Evolutionary conservation across 2,329 filamentous ascomycete species (phyloP), one percentile per base, ranked within the genome.

Genomic region (Ophiostoma australiae): DNA sequence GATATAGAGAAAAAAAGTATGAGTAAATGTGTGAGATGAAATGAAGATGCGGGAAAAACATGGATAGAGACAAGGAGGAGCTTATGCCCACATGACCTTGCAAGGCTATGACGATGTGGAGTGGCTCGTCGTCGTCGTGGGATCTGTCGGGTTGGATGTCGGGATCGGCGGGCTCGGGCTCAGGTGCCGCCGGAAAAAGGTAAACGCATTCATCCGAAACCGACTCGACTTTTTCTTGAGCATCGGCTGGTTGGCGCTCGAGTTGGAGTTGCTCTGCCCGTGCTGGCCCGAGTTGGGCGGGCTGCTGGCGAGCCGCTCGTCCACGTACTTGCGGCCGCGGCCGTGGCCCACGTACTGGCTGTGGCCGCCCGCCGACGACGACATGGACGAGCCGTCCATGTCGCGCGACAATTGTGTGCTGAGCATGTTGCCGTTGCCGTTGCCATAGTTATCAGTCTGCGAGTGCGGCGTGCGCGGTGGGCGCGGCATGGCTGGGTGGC

Each of bases 221-320:
- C 87, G 82, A 75, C 87, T 89, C 5, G 87, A 82, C 78, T 86
- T 88, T 79, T 90, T 90, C 77, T 84, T 86, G 23, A 90, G 79
- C 15, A 81, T 79, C 73, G 82, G 85, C 69, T 80, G 80, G 41
- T 86, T 83, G 8, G 74, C 66, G 4, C 63, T 41, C 66, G 55
- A 4, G 20, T n/a, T 67, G 71, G 13, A 81, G 81, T 72, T 82
- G 27, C 3, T 31, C 27, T 31, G 27, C 27, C 27, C 27, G 83
- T 82, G 58, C 58, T 15, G 31, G 23, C 33, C 15, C 58, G 58
- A 35, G 58, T 37, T 23, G 33, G 65, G 65, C 37, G 65, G 65
- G n/a, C 65, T 67, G 65, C 65, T 37, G 35, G 37, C 39, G 20
- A 44, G 37, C 10, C n/a, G n/a, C 37, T 67, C 66, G 66, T 67